Conservation (phyloP, 768 basidiomycete species). For the Mycena metata region DNA sequence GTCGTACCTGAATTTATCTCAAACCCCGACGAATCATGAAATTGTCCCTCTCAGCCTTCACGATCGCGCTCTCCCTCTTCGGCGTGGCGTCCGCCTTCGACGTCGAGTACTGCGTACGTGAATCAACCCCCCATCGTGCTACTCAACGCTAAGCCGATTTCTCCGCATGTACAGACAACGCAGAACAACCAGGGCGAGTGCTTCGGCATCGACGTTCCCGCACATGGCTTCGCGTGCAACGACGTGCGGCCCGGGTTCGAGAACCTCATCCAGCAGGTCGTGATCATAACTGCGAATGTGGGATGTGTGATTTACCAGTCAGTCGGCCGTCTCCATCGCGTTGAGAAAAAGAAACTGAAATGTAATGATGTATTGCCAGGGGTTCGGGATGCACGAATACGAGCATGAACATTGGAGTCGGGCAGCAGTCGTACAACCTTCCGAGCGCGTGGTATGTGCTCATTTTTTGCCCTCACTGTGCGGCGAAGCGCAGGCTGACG, state of each 20-base stretch:
- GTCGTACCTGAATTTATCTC: constrained; percentile 20
- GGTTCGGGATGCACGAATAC: constrained; percentile 24
- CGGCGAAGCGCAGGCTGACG: constrained; percentile 21
- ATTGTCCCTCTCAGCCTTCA: constrained; percentile 20
- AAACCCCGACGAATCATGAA: constrained; percentile 24
- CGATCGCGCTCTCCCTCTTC: constrained; percentile 21
- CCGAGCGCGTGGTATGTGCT: constrained; percentile 20
- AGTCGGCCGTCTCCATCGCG: constrained; percentile 25
- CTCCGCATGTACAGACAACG: constrained; percentile 27
- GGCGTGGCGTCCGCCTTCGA: constrained; percentile 22
- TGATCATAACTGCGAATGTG: constrained; percentile 28
- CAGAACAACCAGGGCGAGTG: constrained; percentile 25
- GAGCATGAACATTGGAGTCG: constrained; percentile 22
- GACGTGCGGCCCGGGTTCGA: constrained; percentile 25
- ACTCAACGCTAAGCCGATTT: constrained; percentile 16
- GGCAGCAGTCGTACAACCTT: constrained; percentile 24
- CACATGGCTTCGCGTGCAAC: constrained; percentile 23
- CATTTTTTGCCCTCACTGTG: constrained; percentile 22
- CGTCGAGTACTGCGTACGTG: constrained; percentile 28
- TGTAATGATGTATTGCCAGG: constrained; percentile 24
- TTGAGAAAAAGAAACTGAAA: constrained; percentile 22
- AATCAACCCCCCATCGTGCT: constrained; percentile 23
- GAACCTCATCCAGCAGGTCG: constrained; percentile 28
- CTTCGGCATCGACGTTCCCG: constrained; percentile 28
- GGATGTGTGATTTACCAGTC: constrained; percentile 23